These are phyloP conservation scores for Vanderwaltozyma polyspora DNA, from an alignment of 805 yeast species.

Conservation along the genomic window DNA sequence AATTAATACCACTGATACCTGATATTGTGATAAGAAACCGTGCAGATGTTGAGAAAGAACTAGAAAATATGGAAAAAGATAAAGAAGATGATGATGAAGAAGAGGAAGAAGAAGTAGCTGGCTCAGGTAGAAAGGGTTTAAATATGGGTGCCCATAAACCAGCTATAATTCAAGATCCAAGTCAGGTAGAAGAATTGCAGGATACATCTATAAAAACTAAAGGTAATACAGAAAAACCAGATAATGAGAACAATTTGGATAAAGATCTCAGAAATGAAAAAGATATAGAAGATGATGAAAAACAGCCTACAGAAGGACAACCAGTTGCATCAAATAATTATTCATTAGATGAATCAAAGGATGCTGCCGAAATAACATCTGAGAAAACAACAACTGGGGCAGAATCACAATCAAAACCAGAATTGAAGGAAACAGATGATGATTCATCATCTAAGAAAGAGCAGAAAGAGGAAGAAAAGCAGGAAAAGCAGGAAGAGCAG, in stretches of 20 bases:
- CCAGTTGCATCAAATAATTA: no score
- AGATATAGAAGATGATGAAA: no score
- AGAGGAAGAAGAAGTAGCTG: conserved; percentile 25
- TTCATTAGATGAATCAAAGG: conserved; percentile 8
- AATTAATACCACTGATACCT: conserved; percentile 76
- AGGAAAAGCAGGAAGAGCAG: neutral
- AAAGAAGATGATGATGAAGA: conserved; percentile 29
- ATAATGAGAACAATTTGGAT: no score
- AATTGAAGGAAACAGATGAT: neutral
- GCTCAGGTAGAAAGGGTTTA: conserved; percentile 28
- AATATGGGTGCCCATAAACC: conserved; percentile 28
- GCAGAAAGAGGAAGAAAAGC: neutral
- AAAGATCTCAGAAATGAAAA: no score
- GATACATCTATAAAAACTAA: conserved; percentile 19
- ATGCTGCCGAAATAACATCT: conserved; percentile 5
- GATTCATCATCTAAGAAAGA: neutral
- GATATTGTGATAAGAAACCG: conserved; percentile 70
- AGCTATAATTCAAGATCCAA: conserved; percentile 4
- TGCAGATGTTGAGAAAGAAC: conserved; percentile 59
- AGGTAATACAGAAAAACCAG: no score
- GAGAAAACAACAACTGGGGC: neutral
- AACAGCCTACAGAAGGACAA: conserved; percentile 28
- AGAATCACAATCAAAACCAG: neutral
- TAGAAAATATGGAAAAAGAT: conserved; percentile 33
- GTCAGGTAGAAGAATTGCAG: conserved; percentile 24